These are phyloP conservation scores for Albatrellus sp. DNA, from an alignment of 1,284 basidiomycete species.

Conservation along the genomic window DNA sequence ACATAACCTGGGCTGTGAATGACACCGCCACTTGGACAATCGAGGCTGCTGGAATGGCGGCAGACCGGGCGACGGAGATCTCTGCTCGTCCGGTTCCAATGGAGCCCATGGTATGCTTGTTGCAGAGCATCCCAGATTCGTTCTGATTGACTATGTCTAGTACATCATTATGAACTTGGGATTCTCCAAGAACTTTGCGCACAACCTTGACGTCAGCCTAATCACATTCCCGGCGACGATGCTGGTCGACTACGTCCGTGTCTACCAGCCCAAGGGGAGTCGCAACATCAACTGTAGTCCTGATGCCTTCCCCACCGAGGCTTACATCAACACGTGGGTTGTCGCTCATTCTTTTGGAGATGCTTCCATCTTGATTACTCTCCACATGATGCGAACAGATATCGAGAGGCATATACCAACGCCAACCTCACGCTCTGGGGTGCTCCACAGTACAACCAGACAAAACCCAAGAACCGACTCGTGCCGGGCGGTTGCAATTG, in stretches of 20 bases:
- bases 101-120: conserved; percentile 42
- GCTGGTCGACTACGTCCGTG: conserved; percentile 50
- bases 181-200: conserved; percentile 42
- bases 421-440: conserved; percentile 18
- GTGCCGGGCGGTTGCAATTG: neutral
- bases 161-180: conserved; percentile 45
- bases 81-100: conserved; percentile 45
- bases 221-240: conserved; percentile 23
- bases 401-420: conserved; percentile 15
- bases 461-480: conserved; percentile 12
- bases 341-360: neutral
- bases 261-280: conserved; percentile 34
- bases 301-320: conserved; percentile 35
- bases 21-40: conserved; percentile 46
- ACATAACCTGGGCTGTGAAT: conserved; percentile 50
- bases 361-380: neutral
- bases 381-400: conserved; percentile 3
- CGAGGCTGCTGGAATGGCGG: conserved; percentile 38
- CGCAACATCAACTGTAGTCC: conserved; percentile 48
- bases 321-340: conserved; percentile 32
- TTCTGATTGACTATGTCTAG: conserved; percentile 9
- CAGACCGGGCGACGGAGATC: conserved; percentile 38
- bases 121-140: neutral
- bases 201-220: conserved; percentile 25
- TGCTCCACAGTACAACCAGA: conserved; percentile 8